These are phyloP conservation scores for Protea cynaroides DNA, from an alignment of 164 flowering plant species.

Conservation along the genomic window DNA sequence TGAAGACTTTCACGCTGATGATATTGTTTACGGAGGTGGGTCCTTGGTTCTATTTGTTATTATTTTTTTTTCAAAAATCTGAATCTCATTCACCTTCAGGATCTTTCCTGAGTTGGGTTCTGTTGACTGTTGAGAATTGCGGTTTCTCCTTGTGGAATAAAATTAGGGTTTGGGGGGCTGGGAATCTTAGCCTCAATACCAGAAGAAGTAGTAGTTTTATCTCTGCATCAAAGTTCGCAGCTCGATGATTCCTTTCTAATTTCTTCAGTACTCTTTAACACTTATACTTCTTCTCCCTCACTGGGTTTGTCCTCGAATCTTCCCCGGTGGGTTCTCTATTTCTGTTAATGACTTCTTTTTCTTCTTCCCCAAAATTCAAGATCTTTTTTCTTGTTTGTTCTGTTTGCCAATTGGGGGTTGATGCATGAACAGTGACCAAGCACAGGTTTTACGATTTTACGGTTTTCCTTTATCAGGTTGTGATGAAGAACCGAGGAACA, in stretches of 20 bases:
- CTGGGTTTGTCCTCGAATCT: not conserved
- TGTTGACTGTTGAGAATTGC: not conserved
- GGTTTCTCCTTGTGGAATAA: not conserved
- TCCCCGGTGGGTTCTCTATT: constrained; percentile 11
- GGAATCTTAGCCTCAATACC: not conserved
- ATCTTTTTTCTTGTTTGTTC: constrained; percentile 10
- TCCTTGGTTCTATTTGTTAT: constrained; percentile 5
- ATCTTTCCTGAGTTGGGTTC: not conserved
- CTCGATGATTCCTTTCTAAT: not conserved
- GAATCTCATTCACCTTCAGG: not conserved
- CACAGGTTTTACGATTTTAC: constrained; percentile 14
- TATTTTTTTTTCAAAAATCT: not conserved
- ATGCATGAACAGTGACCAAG: constrained; percentile 5
- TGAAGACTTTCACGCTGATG: constrained; percentile 73
- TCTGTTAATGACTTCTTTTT: constrained; percentile 11
- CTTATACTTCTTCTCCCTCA: constrained; percentile 3
- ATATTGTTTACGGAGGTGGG: constrained; percentile 47
- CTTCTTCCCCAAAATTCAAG: constrained; percentile 6
- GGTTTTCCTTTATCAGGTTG: constrained; percentile 35
- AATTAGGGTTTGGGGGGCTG: constrained; percentile 1
- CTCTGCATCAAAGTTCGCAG: not conserved
- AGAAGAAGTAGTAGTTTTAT: not conserved
- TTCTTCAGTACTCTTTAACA: not conserved
- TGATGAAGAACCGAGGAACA: constrained; percentile 80
- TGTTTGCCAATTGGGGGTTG: constrained; percentile 18